A percentile compares a stretch with the other conserved stretches of the same genome.
These are phyloP conservation scores for Backusella australiensis DNA, from an alignment of 192 early-diverging fungal genomes.

Conservation along the genomic window DNA sequence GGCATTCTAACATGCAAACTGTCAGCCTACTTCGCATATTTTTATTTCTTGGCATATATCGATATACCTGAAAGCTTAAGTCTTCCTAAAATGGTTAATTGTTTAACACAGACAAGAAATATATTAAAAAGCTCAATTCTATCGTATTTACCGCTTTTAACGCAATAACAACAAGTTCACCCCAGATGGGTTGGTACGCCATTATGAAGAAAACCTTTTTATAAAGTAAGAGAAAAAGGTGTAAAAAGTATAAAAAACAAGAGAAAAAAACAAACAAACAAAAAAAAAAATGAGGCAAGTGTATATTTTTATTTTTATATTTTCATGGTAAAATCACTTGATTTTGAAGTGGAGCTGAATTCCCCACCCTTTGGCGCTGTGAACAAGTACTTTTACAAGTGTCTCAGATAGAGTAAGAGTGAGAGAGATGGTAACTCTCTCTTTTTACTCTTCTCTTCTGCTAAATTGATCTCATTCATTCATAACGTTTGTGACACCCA, in stretches of 20 bases:
- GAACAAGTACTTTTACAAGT: too few species aligned
- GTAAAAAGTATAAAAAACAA: background rate
- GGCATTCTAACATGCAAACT: background rate
- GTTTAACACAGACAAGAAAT: background rate
- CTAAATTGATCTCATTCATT: too few species aligned
- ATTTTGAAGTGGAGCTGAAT: background rate
- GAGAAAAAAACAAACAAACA: background rate
- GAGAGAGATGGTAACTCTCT: too few species aligned
- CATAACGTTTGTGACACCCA: too few species aligned
- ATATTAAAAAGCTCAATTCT: background rate
- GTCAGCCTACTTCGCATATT: background rate
- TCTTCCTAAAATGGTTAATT: background rate
- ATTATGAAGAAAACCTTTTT: background rate
- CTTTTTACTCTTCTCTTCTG: too few species aligned
- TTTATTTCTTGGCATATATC: slow-evolving; percentile 1
- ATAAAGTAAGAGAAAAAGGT: background rate
- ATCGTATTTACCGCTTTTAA: slow-evolving; percentile 35
- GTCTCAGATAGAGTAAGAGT: too few species aligned
- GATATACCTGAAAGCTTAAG: background rate
- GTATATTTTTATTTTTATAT: background rate
- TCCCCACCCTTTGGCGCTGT: background rate
- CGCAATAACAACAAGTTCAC: slow-evolving; percentile 37
- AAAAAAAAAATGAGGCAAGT: background rate
- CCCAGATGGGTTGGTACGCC: slow-evolving; percentile 12
- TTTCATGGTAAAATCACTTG: background rate